These are phyloP conservation scores for Trichophyton benhamiae DNA, from an alignment of 2,329 filamentous ascomycete genomes.

Conservation along the genomic window DNA sequence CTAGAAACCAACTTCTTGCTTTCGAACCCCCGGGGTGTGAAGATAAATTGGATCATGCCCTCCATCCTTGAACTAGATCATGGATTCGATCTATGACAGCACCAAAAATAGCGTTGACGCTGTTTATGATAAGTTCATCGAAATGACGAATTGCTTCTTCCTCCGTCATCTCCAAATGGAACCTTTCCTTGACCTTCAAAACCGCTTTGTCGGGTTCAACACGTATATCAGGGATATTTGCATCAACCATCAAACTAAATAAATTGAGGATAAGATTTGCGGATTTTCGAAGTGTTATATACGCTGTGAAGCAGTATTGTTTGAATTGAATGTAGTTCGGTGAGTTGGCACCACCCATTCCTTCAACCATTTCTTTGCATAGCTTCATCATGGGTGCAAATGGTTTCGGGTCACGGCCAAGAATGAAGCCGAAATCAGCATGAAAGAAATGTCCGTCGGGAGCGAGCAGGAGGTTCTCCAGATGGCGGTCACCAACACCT, in stretches of 20 bases:
- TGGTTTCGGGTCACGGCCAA: slow-evolving; percentile 91
- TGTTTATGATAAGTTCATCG: slow-evolving; percentile 81
- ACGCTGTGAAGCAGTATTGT: slow-evolving; percentile 91
- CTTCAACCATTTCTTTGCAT: slow-evolving; percentile 95
- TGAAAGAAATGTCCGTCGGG: slow-evolving; percentile 95
- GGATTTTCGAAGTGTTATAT: slow-evolving; percentile 78
- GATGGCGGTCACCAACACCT: slow-evolving; percentile 86
- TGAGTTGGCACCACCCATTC: slow-evolving; percentile 77
- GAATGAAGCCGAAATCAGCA: slow-evolving; percentile 95
- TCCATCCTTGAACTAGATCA: slow-evolving; percentile 82
- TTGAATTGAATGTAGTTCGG: slow-evolving; percentile 81
- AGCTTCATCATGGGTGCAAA: slow-evolving; percentile 97
- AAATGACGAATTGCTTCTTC: slow-evolving; percentile 84
- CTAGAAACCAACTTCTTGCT: not conserved
- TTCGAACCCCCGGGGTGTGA: not conserved
- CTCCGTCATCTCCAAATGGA: slow-evolving; percentile 81
- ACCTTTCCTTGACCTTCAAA: slow-evolving; percentile 85
- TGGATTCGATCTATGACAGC: slow-evolving; percentile 92
- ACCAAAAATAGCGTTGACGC: slow-evolving; percentile 75
- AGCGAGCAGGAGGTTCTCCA: slow-evolving; percentile 85
- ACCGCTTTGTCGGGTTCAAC: slow-evolving; percentile 89
- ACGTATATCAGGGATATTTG: slow-evolving; percentile 90
- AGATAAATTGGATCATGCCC: slow-evolving; percentile 34
- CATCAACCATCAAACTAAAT: slow-evolving; percentile 94
- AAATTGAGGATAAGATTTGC: slow-evolving; percentile 86